Evolutionary conservation across 1,284 basidiomycete genomes (phyloP), one percentile per base, ranked within the genome.

Genomic region (Apiotrichum porosum): DNA sequence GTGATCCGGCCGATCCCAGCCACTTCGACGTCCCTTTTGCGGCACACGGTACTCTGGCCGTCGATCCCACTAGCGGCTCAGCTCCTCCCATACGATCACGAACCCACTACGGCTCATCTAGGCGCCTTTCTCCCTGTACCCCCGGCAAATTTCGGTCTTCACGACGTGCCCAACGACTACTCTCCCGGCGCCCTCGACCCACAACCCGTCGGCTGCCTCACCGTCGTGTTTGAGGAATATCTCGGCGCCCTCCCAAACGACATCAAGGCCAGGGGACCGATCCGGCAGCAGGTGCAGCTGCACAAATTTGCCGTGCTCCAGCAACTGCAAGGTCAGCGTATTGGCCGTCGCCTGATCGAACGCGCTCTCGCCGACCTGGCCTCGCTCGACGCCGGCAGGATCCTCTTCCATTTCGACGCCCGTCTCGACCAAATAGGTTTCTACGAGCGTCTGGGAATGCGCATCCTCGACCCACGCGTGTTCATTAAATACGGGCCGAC

Each of bases 271-370:
- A n/a, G n/a, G n/a, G n/a, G n/a, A n/a, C n/a, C n/a, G n/a, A n/a
- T n/a, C n/a, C 14, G n/a, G n/a, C n/a, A n/a, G n/a, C 50, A 57
- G 9, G 40, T 53, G 12, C 63, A 68, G 43, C 52, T 68, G 23
- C 60, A 52, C 42, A 65, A 66, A 42, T 62, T 68, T 39, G 65
- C 56, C 10, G 56, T 66, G 3, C 42, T 47, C 10, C 47, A 49
- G 3, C 6, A 14, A 3, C 38, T 54, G 6, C 65, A 62, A 36
- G 62, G 62, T 1, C 28, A 42, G 10, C 61, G 62, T 1, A 38
- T 64, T 1, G 65, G 65, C 14, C 24, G 52, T 23, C 8, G 15
- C 12, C 22, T 67, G 42, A 35, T 61, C 14, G 19, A 18, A 3
- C 30, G 52, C 13, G 49, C 48, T 4, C 23, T 61, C 1, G 13